A percentile compares a stretch with the other conserved stretches of the same genome.
These are phyloP conservation scores for Suillus fuscotomentosus DNA, from an alignment of 768 basidiomycete species.

Conservation along the genomic window DNA sequence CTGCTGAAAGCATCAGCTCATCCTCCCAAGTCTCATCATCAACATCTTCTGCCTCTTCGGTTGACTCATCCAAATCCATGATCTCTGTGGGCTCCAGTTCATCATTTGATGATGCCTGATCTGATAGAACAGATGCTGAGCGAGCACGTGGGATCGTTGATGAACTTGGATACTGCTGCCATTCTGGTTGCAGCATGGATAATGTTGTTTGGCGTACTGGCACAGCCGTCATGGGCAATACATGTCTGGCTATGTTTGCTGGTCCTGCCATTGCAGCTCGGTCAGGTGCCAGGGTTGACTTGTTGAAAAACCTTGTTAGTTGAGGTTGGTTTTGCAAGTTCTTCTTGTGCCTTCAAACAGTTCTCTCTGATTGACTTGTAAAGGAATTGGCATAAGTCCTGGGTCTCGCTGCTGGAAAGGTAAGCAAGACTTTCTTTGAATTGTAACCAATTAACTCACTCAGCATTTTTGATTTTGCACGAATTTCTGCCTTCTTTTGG, in stretches of 20 bases:
- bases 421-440: not conserved
- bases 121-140: not conserved
- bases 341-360: not conserved
- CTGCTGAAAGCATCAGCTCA: conserved; percentile 15
- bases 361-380: conserved; percentile 1
- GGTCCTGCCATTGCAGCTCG: not conserved
- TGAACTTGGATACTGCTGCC: not conserved
- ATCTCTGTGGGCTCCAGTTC: not conserved
- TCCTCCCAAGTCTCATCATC: conserved; percentile 17
- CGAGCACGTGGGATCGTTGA: not conserved
- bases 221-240: not conserved
- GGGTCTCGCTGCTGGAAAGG: not conserved
- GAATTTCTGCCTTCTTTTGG: conserved; percentile 1
- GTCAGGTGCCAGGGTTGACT: not conserved
- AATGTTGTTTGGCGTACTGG: not conserved
- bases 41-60: not conserved
- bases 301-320: too few relatives aligned
- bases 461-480: not conserved
- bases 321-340: too few relatives aligned
- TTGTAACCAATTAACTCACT: not conserved
- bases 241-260: not conserved
- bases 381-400: not conserved
- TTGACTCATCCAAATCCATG: not conserved
- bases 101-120: not conserved
- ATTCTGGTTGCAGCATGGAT: not conserved